Conservation (phyloP, 2,329 filamentous ascomycete genomes). For the Neopestalotiopsis sp. region DNA sequence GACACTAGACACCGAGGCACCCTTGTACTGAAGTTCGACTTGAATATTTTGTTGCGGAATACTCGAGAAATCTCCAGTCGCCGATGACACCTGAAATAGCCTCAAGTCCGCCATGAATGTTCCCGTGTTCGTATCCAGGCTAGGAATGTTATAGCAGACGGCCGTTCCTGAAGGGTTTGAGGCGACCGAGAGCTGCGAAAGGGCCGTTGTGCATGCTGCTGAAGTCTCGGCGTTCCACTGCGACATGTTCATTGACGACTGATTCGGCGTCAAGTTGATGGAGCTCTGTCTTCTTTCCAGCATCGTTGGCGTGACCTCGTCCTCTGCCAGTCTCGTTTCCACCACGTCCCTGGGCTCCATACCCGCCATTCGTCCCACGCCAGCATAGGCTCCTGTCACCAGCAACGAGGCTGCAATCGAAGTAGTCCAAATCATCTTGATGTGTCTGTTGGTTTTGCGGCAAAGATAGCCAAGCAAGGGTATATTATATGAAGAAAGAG, state of each 20-base stretch:
- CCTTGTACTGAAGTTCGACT: constrained; percentile 59
- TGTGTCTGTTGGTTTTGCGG: not conserved
- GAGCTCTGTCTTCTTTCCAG: constrained; percentile 20
- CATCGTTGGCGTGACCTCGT: constrained; percentile 10
- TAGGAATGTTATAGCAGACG: constrained; percentile 82
- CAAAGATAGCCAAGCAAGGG: not conserved
- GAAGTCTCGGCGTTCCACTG: constrained; percentile 62
- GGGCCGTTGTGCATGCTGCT: constrained; percentile 61
- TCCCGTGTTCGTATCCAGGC: constrained; percentile 69
- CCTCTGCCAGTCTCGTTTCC: constrained; percentile 15
- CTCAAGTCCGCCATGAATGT: constrained; percentile 79
- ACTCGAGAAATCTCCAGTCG: constrained; percentile 57
- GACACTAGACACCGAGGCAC: constrained; percentile 56
- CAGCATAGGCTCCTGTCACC: constrained; percentile 40
- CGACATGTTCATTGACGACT: constrained; percentile 56
- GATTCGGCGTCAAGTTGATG: constrained; percentile 26
- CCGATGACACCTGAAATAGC: constrained; percentile 70
- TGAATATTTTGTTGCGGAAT: constrained; percentile 58
- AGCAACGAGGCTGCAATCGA: constrained; percentile 40
- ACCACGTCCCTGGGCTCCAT: constrained; percentile 17
- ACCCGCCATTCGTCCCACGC: constrained; percentile 26
- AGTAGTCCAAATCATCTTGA: constrained; percentile 43
- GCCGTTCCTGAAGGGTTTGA: constrained; percentile 78
- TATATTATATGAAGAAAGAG: constrained; percentile 11
- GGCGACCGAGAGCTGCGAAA: constrained; percentile 60